These are phyloP conservation scores for Rhododendron kiyosumense DNA, from an alignment of 148 eudicot species.

Conservation along the genomic window DNA sequence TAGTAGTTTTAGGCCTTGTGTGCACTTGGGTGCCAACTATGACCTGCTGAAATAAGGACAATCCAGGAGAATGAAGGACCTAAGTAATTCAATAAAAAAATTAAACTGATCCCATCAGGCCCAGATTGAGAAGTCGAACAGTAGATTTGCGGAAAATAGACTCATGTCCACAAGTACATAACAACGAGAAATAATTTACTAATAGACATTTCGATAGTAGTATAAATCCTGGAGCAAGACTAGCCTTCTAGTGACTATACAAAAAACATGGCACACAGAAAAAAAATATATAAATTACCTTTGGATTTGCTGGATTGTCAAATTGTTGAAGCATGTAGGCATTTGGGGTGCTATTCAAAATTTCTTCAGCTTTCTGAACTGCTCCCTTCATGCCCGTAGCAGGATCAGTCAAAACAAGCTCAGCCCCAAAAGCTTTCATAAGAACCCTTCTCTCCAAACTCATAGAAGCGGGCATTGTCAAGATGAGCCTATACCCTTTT, in stretches of 20 bases:
- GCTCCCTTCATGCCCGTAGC: constrained; percentile 97
- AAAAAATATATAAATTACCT: constrained; percentile 37
- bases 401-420: constrained; percentile 86
- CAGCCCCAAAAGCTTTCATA: constrained; percentile 96
- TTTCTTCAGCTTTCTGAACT: constrained; percentile 88
- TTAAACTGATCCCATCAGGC: neutral
- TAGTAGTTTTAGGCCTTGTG: neutral
- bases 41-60: neutral
- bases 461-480: constrained; percentile 99
- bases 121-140: neutral
- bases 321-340: constrained; percentile 97
- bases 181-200: neutral
- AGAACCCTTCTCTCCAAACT: constrained; percentile 98
- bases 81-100: neutral
- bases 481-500: constrained; percentile 82
- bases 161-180: neutral
- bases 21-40: neutral
- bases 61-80: neutral
- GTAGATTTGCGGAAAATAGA: neutral
- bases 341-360: constrained; percentile 64
- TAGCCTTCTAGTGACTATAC: neutral
- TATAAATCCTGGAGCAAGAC: neutral
- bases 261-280: neutral
- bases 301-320: constrained; percentile 98
- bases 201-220: neutral